These are phyloP conservation scores for Boeremia lycopersici DNA, from an alignment of 2,329 filamentous ascomycete genomes.

Conservation along the genomic window DNA sequence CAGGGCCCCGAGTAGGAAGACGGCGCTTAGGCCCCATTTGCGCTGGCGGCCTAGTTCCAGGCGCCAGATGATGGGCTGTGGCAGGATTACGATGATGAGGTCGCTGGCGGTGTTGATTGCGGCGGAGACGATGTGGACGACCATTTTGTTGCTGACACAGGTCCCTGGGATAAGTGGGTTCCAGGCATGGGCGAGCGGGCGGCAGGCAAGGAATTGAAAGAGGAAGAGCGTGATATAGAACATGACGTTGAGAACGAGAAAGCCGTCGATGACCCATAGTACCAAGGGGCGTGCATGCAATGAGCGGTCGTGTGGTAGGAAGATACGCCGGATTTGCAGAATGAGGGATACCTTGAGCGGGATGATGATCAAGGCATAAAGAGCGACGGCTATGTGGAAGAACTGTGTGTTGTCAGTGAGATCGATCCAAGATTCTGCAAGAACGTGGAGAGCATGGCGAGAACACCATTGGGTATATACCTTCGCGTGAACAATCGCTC, in stretches of 20 bases:
- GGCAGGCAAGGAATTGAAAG: constrained; percentile 25
- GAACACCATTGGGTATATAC: constrained; percentile 4
- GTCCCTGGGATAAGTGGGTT: constrained; percentile 19
- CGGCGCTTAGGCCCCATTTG: constrained; percentile 20
- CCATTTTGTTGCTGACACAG: constrained; percentile 16
- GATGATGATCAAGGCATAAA: constrained; percentile 19
- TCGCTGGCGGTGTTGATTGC: constrained; percentile 28
- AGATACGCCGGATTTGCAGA: constrained; percentile 26
- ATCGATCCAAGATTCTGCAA: too few species aligned
- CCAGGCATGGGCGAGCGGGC: constrained; percentile 22
- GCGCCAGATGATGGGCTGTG: constrained; percentile 25
- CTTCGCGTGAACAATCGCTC: constrained; percentile 10
- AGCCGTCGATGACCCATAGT: constrained; percentile 14
- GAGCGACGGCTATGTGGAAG: constrained; percentile 18
- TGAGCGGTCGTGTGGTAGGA: constrained; percentile 12
- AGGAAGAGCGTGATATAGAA: constrained; percentile 26
- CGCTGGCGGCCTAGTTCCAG: constrained; percentile 17
- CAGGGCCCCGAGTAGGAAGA: constrained; percentile 21
- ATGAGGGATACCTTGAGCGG: constrained; percentile 27
- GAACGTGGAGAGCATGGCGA: neutral
- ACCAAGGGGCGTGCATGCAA: constrained; percentile 1
- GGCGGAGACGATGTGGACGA: constrained; percentile 24
- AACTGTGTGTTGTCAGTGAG: constrained; percentile 3
- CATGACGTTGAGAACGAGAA: constrained; percentile 20
- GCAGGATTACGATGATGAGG: constrained; percentile 23